Evolutionary conservation across 2,329 filamentous ascomycete genomes (phyloP), one percentile per base, ranked within the genome.

Genomic region (Botrytis byssoidea): DNA sequence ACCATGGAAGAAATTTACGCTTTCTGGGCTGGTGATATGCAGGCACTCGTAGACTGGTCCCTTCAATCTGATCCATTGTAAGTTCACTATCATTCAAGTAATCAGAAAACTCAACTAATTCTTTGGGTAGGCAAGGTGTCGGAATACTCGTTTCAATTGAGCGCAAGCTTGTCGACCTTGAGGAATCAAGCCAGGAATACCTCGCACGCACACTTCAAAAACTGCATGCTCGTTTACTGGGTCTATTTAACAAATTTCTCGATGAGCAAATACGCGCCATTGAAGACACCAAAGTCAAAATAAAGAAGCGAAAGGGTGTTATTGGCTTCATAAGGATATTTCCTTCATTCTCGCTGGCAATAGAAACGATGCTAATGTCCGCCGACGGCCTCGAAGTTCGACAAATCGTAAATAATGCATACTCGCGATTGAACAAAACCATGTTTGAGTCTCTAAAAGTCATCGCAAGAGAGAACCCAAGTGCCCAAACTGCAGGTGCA

Each of bases 381-480:
- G 83, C 86, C 14, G 87, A 90, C 22, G 85, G 88, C 60, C 86
- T 90, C 37, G 90, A 92, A 72, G 88, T 97, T 70, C 90, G 95
- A 35, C 87, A 90, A 73, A 92, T 91, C 76, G 89, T 98, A 74
- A 94, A 98, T 80, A 89, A 92, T 75, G 94, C 95, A 73, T 99
- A 99, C 82, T 88, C 92, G 75, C 92, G 93, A 76, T 92, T 98
- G 79, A 92, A 97, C 81, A 95, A 93, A 80, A 92, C 93, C 67
- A 99, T 98, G 95, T 98, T 97, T 83, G 95, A 98, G 83, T 96
- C 93, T 69, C 89, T 99, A 76, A 97, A 96, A 82, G 94, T 97
- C 76, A 98, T 98, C 82, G 95, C 96, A 55, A 85, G 89, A 74
- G 90, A 91, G 85, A 93, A 87, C 80, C 90, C 85, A 42, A 85